Conservation (phyloP, 2,329 filamentous ascomycete genomes). For the Elsinoe necatrix region DNA sequence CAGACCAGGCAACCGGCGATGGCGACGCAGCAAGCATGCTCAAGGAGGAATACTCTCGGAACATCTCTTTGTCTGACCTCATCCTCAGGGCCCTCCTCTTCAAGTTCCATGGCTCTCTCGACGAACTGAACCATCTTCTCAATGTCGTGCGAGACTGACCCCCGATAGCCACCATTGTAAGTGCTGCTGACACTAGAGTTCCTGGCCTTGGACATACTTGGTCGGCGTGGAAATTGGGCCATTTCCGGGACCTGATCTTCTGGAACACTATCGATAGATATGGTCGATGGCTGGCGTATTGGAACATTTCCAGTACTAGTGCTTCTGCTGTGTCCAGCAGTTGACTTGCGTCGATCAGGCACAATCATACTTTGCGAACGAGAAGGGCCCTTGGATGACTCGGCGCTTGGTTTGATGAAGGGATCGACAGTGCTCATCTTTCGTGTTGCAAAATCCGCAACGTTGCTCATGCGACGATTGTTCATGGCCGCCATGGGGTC, state of each 20-base stretch:
- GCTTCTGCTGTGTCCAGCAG: background rate
- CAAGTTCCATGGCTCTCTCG: constrained; percentile 12
- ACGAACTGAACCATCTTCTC: constrained; percentile 15
- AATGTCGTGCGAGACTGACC: constrained; percentile 13
- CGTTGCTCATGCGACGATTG: constrained; percentile 6
- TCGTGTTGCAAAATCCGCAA: background rate
- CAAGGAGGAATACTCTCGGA: background rate
- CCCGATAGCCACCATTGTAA: constrained; percentile 15
- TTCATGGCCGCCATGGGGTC: constrained; percentile 1
- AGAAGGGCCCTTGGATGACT: background rate
- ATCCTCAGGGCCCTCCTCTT: constrained; percentile 13
- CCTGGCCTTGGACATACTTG: constrained; percentile 6
- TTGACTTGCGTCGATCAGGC: background rate
- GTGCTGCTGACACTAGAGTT: constrained; percentile 10
- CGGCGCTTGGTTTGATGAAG: background rate
- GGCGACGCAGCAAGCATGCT: constrained; percentile 11
- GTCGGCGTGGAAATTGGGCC: background rate
- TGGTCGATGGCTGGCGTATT: background rate
- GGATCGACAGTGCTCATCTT: constrained; percentile 14
- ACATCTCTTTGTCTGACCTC: constrained; percentile 10
- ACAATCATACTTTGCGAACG: background rate
- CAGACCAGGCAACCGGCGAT: constrained; percentile 5
- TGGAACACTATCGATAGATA: constrained; percentile 1
- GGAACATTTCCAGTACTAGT: background rate
- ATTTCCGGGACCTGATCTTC: constrained; percentile 13